Evolutionary conservation across 176 grass and related monocot genomes (phyloP).

Genomic region (sorghum (Sorghum bicolor)): DNA sequence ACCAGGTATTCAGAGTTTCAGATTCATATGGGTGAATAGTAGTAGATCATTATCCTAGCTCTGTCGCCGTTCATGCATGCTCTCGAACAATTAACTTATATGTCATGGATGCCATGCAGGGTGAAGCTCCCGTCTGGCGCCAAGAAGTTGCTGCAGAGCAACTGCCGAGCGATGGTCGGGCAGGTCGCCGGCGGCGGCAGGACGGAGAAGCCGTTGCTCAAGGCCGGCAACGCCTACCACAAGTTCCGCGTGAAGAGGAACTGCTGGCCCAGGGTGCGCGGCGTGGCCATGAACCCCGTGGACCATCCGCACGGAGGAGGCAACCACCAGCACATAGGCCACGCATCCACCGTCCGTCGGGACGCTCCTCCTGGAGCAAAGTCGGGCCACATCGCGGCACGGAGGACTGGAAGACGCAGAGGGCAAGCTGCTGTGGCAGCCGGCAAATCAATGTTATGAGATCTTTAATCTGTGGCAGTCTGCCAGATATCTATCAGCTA

Average conservation of each 20-base stretch:
- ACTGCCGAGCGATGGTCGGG: slow-evolving; percentile 66
- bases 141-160: slow-evolving; percentile 18
- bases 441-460: neutral
- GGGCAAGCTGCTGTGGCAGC: neutral
- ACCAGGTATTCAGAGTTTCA: slow-evolving; percentile 32
- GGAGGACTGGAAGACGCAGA: neutral
- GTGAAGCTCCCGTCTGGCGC: neutral
- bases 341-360: slow-evolving; percentile 73
- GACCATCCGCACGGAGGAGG: slow-evolving; percentile 62
- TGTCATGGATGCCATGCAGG: neutral
- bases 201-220: slow-evolving; percentile 79
- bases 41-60: neutral
- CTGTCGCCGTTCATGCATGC: neutral
- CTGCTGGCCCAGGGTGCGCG: slow-evolving; percentile 91
- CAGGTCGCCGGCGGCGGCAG: slow-evolving; percentile 81
- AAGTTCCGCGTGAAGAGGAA: slow-evolving; percentile 88
- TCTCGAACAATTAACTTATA: too few species aligned
- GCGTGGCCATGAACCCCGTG: slow-evolving; percentile 73
- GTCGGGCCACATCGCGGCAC: neutral
- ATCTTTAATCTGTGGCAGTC: neutral
- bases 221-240: slow-evolving; percentile 88
- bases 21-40: neutral
- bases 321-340: slow-evolving; percentile 91
- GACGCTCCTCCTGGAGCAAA: slow-evolving; percentile 50
- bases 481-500: neutral